Conservation (phyloP, 2,329 filamentous ascomycete genomes). For the Geosmithia putterillii region DNA sequence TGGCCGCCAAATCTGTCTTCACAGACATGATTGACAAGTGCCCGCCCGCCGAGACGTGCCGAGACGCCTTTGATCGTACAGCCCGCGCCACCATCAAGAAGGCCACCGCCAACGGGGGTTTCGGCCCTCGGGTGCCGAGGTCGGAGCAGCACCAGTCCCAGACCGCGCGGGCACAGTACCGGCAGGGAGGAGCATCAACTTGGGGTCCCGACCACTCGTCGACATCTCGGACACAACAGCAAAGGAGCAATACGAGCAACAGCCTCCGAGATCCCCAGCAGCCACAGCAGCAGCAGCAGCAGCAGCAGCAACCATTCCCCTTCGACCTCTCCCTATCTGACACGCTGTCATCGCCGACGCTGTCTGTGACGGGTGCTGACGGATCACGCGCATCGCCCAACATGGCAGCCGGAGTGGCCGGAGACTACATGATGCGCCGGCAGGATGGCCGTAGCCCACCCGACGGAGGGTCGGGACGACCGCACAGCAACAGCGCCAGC, state of each 20-base stretch:
- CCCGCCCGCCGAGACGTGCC: conserved; percentile 85
- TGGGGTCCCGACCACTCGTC: conserved; percentile 4
- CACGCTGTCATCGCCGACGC: conserved; percentile 25
- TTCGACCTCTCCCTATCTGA: conserved; percentile 25
- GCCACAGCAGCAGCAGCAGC: conserved; percentile 7
- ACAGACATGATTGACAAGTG: conserved; percentile 89
- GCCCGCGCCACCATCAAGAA: conserved; percentile 92
- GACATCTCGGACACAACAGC: conserved; percentile 4
- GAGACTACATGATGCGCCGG: conserved; percentile 14
- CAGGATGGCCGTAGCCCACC: neutral
- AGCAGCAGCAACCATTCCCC: conserved; percentile 16
- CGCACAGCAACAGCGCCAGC: neutral
- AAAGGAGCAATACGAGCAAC: neutral
- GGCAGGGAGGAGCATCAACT: conserved; percentile 7
- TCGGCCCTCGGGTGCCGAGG: conserved; percentile 34
- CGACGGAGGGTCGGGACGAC: neutral
- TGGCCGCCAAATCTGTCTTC: conserved; percentile 86
- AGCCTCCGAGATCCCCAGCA: conserved; percentile 5
- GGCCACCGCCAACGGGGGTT: conserved; percentile 78
- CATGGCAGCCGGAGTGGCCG: conserved; percentile 17
- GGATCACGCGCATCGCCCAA: conserved; percentile 25
- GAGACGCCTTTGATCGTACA: conserved; percentile 89
- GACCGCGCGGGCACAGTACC: conserved; percentile 2
- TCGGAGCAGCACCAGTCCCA: conserved; percentile 11
- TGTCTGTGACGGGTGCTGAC: conserved; percentile 21